Conservation (phyloP, 1,284 basidiomycete genomes). For the Heterobasidion irregulare region DNA sequence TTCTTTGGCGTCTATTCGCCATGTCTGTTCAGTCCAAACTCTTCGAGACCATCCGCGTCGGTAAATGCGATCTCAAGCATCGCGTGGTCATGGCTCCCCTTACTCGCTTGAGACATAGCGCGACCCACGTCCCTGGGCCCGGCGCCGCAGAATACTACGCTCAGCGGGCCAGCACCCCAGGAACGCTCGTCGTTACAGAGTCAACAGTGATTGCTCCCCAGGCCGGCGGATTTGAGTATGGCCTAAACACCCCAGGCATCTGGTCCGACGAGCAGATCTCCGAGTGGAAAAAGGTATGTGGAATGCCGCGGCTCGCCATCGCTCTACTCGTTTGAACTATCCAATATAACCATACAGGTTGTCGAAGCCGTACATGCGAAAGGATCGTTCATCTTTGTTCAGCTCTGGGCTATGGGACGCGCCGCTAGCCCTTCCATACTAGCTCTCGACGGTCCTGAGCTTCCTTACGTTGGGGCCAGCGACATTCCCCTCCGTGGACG, state of each 20-base stretch:
- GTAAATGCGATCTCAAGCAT: conserved; percentile 30
- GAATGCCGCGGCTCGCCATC: not conserved
- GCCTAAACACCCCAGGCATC: conserved; percentile 17
- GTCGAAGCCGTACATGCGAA: conserved; percentile 32
- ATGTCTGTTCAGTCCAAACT: conserved; percentile 16
- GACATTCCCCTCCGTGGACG: conserved; percentile 30
- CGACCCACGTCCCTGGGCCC: conserved; percentile 18
- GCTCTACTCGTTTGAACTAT: not conserved
- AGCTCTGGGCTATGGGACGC: conserved; percentile 39
- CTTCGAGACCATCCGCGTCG: conserved; percentile 37
- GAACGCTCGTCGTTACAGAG: conserved; percentile 42
- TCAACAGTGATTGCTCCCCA: conserved; percentile 31
- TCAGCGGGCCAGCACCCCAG: conserved; percentile 33
- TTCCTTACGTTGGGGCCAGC: conserved; percentile 31
- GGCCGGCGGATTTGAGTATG: conserved; percentile 25
- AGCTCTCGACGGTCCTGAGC: conserved; percentile 20
- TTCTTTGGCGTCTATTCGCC: not conserved
- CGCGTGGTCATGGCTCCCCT: conserved; percentile 41
- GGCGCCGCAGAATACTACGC: conserved; percentile 35
- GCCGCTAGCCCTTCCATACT: conserved; percentile 22
- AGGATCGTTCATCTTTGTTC: conserved; percentile 28
- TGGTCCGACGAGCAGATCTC: conserved; percentile 14
- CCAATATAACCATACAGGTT: conserved; percentile 10
- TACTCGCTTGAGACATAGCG: conserved; percentile 29
- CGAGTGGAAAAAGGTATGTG: conserved; percentile 20